These are phyloP conservation scores for Saccharum officinarum DNA, from an alignment of 176 grass and related monocot species.

Conservation along the genomic window DNA sequence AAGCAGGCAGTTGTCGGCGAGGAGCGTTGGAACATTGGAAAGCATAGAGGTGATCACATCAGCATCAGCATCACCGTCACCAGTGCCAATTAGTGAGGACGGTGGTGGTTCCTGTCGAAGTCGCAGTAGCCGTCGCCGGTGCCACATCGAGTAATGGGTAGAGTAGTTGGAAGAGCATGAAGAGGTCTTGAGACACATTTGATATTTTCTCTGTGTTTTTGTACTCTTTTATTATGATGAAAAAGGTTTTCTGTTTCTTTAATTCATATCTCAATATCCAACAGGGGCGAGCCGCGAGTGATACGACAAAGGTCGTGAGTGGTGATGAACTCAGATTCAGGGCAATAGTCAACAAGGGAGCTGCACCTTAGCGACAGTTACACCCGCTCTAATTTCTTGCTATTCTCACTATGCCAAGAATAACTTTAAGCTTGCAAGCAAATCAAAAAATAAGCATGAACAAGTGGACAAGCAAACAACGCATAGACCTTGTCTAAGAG, in stretches of 20 bases:
- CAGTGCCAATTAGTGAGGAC: background rate
- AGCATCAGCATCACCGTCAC: constrained; percentile 14
- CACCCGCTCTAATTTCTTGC: too few species aligned
- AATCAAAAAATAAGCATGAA: too few species aligned
- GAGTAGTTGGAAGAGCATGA: background rate
- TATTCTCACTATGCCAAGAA: too few species aligned
- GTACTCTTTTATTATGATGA: background rate
- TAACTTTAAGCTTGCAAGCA: too few species aligned
- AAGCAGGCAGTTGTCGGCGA: constrained; percentile 9
- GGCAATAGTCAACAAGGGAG: too few species aligned
- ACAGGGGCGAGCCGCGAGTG: background rate
- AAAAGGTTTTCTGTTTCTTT: background rate
- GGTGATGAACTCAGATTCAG: background rate
- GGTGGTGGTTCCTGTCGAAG: constrained; percentile 34
- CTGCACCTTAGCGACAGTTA: too few species aligned
- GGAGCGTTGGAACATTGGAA: constrained; percentile 4
- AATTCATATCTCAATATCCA: background rate
- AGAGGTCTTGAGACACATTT: background rate
- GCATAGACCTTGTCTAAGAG: too few species aligned
- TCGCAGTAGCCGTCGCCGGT: constrained; percentile 6
- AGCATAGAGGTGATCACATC: background rate
- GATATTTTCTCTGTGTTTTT: background rate
- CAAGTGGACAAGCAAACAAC: too few species aligned
- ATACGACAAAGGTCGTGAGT: background rate
- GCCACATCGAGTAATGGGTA: background rate